These are phyloP conservation scores for Lepiota venenata DNA, from an alignment of 768 basidiomycete species.

Conservation along the genomic window DNA sequence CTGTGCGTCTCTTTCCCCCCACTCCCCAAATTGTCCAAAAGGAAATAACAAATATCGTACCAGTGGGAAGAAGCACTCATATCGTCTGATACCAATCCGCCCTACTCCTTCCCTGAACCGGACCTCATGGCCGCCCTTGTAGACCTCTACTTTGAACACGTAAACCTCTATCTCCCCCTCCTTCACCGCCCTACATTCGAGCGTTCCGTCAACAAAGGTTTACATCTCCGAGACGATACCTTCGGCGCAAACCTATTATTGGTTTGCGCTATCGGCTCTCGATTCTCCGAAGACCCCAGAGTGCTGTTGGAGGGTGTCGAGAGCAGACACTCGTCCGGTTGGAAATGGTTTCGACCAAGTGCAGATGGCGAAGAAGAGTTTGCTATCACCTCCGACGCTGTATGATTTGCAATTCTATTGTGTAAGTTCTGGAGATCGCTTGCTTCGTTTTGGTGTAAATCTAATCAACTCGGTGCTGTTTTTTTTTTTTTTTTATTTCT, in stretches of 20 bases:
- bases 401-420: conserved; percentile 74
- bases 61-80: conserved; percentile 35
- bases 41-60: neutral
- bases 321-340: conserved; percentile 47
- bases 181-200: conserved; percentile 74
- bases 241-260: conserved; percentile 65
- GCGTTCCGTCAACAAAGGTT: conserved; percentile 38
- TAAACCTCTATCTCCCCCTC: conserved; percentile 62
- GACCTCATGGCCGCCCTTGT: conserved; percentile 52
- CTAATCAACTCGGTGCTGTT: neutral
- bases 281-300: conserved; percentile 55
- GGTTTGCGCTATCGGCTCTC: conserved; percentile 67
- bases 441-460: neutral
- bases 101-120: conserved; percentile 44
- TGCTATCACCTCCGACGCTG: conserved; percentile 63
- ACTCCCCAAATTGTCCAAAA: neutral
- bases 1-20: conserved; percentile 23
- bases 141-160: conserved; percentile 57
- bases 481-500: no score
- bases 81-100: conserved; percentile 13
- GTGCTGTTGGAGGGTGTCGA: conserved; percentile 39
- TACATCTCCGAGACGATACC: conserved; percentile 44
- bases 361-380: conserved; percentile 56
- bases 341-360: conserved; percentile 72
- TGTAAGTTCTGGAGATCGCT: no score